phyloP scores from a whole-genome alignment of 2,329 filamentous ascomycete genomes.

The Claviceps lovelessii region DNA sequence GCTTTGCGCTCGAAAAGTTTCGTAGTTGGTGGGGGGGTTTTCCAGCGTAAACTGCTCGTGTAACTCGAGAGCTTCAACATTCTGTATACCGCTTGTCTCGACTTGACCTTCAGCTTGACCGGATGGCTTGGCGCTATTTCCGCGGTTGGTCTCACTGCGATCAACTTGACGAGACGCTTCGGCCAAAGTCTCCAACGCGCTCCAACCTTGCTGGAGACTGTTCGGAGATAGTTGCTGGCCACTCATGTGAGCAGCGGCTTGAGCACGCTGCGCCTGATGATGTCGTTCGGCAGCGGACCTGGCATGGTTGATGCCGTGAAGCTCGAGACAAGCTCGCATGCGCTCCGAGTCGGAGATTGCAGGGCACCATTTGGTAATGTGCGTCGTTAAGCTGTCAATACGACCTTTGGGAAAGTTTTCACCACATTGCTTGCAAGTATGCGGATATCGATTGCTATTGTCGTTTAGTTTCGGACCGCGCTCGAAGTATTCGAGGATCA shows the following conservation, averaged over 20 bases:
- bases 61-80: slow-evolving; percentile 32
- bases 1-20: slow-evolving; percentile 15
- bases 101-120: slow-evolving; percentile 16
- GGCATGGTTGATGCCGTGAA: slow-evolving; percentile 53
- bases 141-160: slow-evolving; percentile 44
- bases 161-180: slow-evolving; percentile 76
- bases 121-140: slow-evolving; percentile 20
- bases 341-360: slow-evolving; percentile 62
- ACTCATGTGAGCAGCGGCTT: slow-evolving; percentile 10
- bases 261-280: slow-evolving; percentile 6
- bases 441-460: slow-evolving; percentile 80
- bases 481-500: slow-evolving; percentile 80
- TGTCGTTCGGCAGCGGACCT: slow-evolving; percentile 19
- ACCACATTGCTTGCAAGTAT: slow-evolving; percentile 78
- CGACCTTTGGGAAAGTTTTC: slow-evolving; percentile 84
- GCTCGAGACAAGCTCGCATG: slow-evolving; percentile 57
- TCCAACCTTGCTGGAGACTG: slow-evolving; percentile 48
- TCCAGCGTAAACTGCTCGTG: slow-evolving; percentile 47
- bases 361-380: slow-evolving; percentile 77
- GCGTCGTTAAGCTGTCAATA: slow-evolving; percentile 65
- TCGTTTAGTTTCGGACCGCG: slow-evolving; percentile 76
- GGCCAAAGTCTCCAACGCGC: slow-evolving; percentile 71
- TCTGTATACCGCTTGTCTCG: slow-evolving; percentile 11
- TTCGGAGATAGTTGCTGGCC: slow-evolving; percentile 15
- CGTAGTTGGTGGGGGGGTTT: slow-evolving; percentile 38